phyloP scores from a whole-genome alignment of 179 eudicot genomes.

The Beta lomatogona region DNA sequence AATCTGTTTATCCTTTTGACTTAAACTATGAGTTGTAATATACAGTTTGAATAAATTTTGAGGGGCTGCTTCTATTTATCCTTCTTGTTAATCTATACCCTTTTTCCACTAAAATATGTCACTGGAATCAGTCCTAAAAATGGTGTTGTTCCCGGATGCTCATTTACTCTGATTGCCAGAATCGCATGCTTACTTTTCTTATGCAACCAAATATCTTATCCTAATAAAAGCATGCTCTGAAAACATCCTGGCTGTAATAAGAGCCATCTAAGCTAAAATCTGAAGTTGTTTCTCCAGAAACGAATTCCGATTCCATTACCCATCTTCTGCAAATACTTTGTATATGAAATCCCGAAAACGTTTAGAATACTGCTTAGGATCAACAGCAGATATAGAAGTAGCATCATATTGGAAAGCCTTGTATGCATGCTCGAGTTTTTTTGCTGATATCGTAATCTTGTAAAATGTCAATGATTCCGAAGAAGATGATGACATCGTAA shows the following conservation, averaged over 20 bases:
- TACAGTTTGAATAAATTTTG: conserved; percentile 32
- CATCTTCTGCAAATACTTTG: conserved; percentile 67
- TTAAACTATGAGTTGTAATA: conserved; percentile 26
- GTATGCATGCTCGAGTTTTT: conserved; percentile 90
- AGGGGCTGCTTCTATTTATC: not conserved
- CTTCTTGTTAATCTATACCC: conserved; percentile 35
- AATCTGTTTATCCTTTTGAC: conserved; percentile 14
- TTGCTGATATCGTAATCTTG: conserved; percentile 92
- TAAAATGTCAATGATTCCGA: conserved; percentile 80
- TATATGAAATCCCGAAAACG: conserved; percentile 78
- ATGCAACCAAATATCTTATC: not conserved
- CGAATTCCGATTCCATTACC: conserved; percentile 7
- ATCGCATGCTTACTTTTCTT: conserved; percentile 2
- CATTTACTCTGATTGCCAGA: conserved; percentile 15
- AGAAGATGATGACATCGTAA: conserved; percentile 65
- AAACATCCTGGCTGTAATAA: conserved; percentile 14
- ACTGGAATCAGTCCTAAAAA: conserved; percentile 13
- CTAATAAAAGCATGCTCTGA: not conserved
- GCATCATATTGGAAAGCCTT: conserved; percentile 81
- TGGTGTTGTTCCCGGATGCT: conserved; percentile 18
- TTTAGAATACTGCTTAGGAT: conserved; percentile 72
- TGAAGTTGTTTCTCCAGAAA: conserved; percentile 8
- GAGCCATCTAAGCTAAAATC: conserved; percentile 33
- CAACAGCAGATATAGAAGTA: conserved; percentile 84
- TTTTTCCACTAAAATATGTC: conserved; percentile 10